phyloP scores from a whole-genome alignment of 1,284 basidiomycete genomes.

The Ustilago trichophora region DNA sequence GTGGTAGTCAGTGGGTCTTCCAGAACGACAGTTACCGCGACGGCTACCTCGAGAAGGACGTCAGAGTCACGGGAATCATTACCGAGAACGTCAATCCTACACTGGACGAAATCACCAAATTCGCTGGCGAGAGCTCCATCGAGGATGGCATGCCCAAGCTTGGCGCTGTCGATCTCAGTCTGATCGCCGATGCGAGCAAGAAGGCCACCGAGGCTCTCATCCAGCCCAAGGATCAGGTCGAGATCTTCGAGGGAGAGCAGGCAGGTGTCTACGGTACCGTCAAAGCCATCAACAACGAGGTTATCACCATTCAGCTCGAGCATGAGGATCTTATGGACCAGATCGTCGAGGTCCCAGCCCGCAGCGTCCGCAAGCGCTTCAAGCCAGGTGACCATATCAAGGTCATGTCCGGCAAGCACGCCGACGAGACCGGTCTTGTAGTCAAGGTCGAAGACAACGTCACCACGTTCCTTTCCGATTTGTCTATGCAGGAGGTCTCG shows the following conservation, averaged over 20 bases:
- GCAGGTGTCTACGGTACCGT: constrained; percentile 90
- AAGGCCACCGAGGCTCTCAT: constrained; percentile 86
- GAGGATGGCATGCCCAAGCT: constrained; percentile 52
- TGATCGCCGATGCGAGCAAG: constrained; percentile 86
- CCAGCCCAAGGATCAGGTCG: constrained; percentile 97
- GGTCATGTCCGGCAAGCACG: constrained; percentile 93
- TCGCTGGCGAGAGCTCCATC: constrained; percentile 71
- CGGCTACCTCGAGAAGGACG: constrained; percentile 96
- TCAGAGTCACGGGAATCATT: constrained; percentile 81
- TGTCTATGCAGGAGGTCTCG: constrained; percentile 93
- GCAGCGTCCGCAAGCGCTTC: constrained; percentile 92
- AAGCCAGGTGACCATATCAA: constrained; percentile 98
- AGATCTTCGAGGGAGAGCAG: constrained; percentile 97
- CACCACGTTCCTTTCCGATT: constrained; percentile 96
- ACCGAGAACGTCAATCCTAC: constrained; percentile 93
- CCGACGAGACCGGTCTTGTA: constrained; percentile 94
- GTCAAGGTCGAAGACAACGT: constrained; percentile 83
- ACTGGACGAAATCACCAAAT: constrained; percentile 92
- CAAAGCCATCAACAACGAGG: constrained; percentile 85
- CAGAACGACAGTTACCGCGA: constrained; percentile 92
- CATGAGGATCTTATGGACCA: constrained; percentile 85
- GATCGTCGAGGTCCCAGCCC: constrained; percentile 82
- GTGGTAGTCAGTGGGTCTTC: constrained; percentile 70
- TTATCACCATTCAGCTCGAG: constrained; percentile 79
- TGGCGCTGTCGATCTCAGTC: constrained; percentile 75